phyloP scores from a whole-genome alignment of 2,329 filamentous ascomycete species.

The Fusarium mangiferae region DNA sequence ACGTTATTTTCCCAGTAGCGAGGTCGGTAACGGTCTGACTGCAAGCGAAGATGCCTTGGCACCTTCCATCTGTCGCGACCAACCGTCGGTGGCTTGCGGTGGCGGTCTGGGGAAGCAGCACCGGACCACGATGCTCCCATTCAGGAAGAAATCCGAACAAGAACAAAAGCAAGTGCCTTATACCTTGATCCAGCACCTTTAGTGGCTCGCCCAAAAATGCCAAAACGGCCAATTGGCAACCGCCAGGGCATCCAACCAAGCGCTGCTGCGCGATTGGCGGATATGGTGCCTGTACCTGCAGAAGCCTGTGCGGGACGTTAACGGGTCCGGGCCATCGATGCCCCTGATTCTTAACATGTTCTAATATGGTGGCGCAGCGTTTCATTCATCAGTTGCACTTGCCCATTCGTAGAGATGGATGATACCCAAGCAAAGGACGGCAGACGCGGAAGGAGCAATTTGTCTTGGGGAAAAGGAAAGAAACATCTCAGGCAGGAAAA shows the following conservation, averaged over 20 bases:
- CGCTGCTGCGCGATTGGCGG: conserved; percentile 35
- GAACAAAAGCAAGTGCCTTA: conserved; percentile 5
- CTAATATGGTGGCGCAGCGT: conserved; percentile 44
- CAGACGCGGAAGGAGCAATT: conserved; percentile 18
- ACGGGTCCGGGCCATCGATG: conserved; percentile 18
- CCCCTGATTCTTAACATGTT: conserved; percentile 27
- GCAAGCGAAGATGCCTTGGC: not conserved
- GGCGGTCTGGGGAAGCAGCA: conserved; percentile 26
- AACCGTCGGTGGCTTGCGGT: conserved; percentile 14
- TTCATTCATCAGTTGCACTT: conserved; percentile 39
- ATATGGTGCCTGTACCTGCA: conserved; percentile 39
- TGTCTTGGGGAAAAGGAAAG: conserved; percentile 8
- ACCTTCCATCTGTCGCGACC: not conserved
- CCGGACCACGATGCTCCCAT: not conserved
- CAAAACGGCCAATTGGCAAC: conserved; percentile 1
- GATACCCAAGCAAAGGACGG: conserved; percentile 26
- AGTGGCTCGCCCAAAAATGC: conserved; percentile 10
- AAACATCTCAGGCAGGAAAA: conserved; percentile 16
- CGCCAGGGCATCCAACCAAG: conserved; percentile 7
- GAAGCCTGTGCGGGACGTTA: conserved; percentile 12
- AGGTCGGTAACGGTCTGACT: not conserved
- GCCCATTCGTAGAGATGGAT: conserved; percentile 29
- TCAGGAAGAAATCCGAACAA: conserved; percentile 9
- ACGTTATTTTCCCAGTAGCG: not conserved
- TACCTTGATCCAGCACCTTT: not conserved